A percentile compares a stretch with the other conserved stretches of the same genome.
Conservation (phyloP, 106 monocot species). For the Vanilla planifolia region DNA sequence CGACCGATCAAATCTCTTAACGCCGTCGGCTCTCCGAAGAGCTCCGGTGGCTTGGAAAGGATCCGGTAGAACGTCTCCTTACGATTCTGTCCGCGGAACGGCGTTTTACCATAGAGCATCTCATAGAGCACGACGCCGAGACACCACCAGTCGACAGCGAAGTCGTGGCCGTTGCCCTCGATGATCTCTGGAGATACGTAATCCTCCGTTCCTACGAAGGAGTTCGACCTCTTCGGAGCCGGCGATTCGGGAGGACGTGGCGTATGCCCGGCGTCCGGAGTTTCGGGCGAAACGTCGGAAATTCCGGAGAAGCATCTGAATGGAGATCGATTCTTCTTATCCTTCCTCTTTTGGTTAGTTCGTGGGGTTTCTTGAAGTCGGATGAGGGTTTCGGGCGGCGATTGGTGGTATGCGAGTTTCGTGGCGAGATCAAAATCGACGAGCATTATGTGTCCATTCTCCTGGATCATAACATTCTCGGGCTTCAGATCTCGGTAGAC, state of each 20-base stretch:
- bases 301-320: conserved; percentile 11
- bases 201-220: conserved; percentile 97
- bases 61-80: conserved; percentile 86
- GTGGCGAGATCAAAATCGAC: conserved; percentile 97
- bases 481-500: conserved; percentile 96
- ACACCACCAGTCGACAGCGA: conserved; percentile 92
- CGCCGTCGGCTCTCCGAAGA: conserved; percentile 63
- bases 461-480: conserved; percentile 85
- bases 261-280: not conserved
- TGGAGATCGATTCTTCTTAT: conserved; percentile 9
- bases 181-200: conserved; percentile 96
- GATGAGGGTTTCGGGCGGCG: not conserved
- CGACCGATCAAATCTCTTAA: conserved; percentile 53
- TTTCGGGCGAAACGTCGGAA: conserved; percentile 29
- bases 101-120: conserved; percentile 91
- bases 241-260: not conserved
- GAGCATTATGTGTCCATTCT: conserved; percentile 82
- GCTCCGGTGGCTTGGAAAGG: conserved; percentile 41
- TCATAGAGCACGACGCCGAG: conserved; percentile 93
- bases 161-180: conserved; percentile 69
- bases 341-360: conserved; percentile 3
- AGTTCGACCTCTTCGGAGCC: conserved; percentile 57
- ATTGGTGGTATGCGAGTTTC: conserved; percentile 18
- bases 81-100: conserved; percentile 72
- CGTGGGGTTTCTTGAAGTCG: not conserved